Conservation (phyloP, 805 yeast genomes). For the Lachancea sp. region DNA sequence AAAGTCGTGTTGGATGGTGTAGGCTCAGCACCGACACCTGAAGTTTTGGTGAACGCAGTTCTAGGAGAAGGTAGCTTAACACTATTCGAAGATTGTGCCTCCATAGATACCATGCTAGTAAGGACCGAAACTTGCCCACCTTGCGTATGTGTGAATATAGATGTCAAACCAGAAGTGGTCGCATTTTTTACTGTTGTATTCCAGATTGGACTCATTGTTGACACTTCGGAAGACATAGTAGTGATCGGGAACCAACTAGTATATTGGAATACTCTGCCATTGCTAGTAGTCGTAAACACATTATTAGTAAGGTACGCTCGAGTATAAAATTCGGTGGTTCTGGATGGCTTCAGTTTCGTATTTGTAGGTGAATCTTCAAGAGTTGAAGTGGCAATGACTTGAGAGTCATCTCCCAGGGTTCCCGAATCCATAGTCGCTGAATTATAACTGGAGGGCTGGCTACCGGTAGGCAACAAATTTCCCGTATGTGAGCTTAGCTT, state of each 20-base stretch:
- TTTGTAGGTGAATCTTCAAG: neutral
- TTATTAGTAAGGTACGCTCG: neutral
- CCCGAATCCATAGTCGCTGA: no score
- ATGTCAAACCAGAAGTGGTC: neutral
- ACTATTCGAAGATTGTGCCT: neutral
- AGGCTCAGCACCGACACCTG: neutral
- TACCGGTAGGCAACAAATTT: neutral
- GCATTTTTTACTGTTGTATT: neutral
- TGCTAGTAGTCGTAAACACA: slow-evolving; percentile 14
- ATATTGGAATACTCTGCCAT: slow-evolving; percentile 16
- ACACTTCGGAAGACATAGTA: slow-evolving; percentile 2
- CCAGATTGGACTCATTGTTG: neutral
- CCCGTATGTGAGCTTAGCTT: neutral
- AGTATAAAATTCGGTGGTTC: neutral
- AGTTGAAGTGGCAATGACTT: neutral
- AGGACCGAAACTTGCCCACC: slow-evolving; percentile 20
- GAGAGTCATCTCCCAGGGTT: neutral
- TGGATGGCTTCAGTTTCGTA: neutral
- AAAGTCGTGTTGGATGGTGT: neutral
- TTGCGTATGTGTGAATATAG: slow-evolving; percentile 19
- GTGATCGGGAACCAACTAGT: slow-evolving; percentile 18
- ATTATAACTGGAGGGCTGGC: no score
- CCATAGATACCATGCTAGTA: slow-evolving; percentile 26
- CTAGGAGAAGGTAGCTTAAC: neutral
- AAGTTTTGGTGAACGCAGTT: neutral